Base-by-base conservation (phyloP, 1,284 basidiomycete genomes). In the Pseudomicrostroma phylloplanum region DNA sequence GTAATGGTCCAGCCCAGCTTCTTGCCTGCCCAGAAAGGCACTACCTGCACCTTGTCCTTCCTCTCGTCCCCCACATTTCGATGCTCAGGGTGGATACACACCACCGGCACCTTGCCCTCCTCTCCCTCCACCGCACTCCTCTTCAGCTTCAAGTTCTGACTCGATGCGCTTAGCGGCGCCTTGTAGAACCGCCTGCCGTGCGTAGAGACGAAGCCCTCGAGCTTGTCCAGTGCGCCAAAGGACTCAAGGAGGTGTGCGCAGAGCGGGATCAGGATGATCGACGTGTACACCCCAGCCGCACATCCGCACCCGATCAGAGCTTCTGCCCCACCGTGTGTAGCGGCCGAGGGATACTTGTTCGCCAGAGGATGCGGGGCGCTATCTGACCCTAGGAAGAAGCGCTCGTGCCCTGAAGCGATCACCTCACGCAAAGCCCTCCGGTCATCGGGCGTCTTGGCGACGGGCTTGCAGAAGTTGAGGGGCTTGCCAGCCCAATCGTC, bases 401-500 rank as follows among this genome's bases (percentile, higher is more conserved):
- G 88, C 1, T 91, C 89, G 80, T 96, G 91, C 1, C 94, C 91
- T 88, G 59, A 64, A 21, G n/a, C 15, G 60, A 98, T 86, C 43
- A 93, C 87, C 23, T 89, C 85, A 61, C 87, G 86, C 60, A 99
- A 82, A 11, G 96, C 93, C 70, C 86, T 81, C 30, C 94, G 84
- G 80, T 99, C 96, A 69, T 90, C 88, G 3, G 93, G 93, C 74
- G 87, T 92, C 81, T 99, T 99, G 30, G 96, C 94, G 23, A 99
- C 90, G 0, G 96, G 96, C 81, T 98, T 99, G 84, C 96, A 98
- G 80, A 90, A 99, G 79, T 96, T 87, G 84, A 91, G 91, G 0
- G 91, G 87, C 80, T 97, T 92, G 6, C 93, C 92, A 0, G 93
- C 93, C 88, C 94, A 97, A 74, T 96, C 90, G 80, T 99, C 96